Percentiles rank a stretch among this genome's conserved stretches.
These are phyloP conservation scores for Dictyostelium purpureum DNA, from an alignment of 78 protist genomes.

Conservation along the genomic window DNA sequence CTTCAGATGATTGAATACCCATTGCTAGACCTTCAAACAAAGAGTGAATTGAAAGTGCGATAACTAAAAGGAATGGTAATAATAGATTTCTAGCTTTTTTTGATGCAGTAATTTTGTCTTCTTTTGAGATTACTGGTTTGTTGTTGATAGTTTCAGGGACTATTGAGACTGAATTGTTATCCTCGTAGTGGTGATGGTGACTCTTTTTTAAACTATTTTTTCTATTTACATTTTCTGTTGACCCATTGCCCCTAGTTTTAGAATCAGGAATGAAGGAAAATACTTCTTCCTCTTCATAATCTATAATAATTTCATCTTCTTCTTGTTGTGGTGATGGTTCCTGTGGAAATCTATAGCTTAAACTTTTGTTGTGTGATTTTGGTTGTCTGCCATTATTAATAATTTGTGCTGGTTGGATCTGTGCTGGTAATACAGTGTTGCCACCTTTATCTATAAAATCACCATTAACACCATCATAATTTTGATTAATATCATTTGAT, in stretches of 20 bases:
- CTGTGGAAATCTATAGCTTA: not conserved
- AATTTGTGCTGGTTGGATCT: not conserved
- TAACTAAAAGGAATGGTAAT: conserved; percentile 50
- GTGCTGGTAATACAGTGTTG: too few relatives aligned
- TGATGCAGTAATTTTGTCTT: not conserved
- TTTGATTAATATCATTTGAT: not conserved
- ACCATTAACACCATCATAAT: not conserved
- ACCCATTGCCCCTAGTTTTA: not conserved
- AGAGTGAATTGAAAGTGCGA: conserved; percentile 62
- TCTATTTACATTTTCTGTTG: not conserved
- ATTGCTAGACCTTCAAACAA: conserved; percentile 70
- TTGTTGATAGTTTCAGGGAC: too few relatives aligned
- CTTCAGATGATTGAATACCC: conserved; percentile 40
- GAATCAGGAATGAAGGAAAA: not conserved
- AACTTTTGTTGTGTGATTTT: not conserved
- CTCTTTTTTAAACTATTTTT: not conserved
- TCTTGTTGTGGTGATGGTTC: not conserved
- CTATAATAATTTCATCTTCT: not conserved
- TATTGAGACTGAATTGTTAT: too few relatives aligned
- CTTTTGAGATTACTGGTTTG: not conserved
- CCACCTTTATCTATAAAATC: too few relatives aligned
- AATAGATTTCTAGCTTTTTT: not conserved
- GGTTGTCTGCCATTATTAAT: not conserved
- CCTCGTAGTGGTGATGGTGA: too few relatives aligned
- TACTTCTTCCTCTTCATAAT: not conserved